Evolutionary conservation across 345 rosid genomes (phyloP).

Genomic region (Aethionema arabicum): DNA sequence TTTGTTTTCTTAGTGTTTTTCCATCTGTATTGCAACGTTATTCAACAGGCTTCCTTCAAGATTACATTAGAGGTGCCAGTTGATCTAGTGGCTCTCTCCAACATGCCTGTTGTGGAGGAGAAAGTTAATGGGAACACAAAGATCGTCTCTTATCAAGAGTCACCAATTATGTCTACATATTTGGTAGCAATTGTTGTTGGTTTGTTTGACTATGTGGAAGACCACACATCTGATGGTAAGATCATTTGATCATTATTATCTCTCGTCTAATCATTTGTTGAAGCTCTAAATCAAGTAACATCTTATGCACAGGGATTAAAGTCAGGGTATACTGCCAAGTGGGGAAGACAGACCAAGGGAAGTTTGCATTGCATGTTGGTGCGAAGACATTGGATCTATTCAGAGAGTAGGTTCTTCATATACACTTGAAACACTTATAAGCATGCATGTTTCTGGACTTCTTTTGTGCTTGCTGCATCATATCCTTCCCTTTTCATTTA

Average conservation of each 20-base stretch:
- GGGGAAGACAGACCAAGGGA: slow-evolving; percentile 86
- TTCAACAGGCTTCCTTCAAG: slow-evolving; percentile 83
- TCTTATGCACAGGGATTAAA: slow-evolving; percentile 56
- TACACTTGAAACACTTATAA: neutral
- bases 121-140: slow-evolving; percentile 66
- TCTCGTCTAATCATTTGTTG: neutral
- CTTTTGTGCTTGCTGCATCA: slow-evolving; percentile 13
- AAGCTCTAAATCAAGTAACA: slow-evolving; percentile 12
- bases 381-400: slow-evolving; percentile 80
- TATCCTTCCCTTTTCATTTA: slow-evolving; percentile 1
- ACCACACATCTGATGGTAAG: slow-evolving; percentile 84
- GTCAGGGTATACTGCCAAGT: slow-evolving; percentile 92
- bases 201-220: slow-evolving; percentile 85
- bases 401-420: slow-evolving; percentile 59
- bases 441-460: slow-evolving; percentile 13
- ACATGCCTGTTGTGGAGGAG: slow-evolving; percentile 78
- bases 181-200: slow-evolving; percentile 92
- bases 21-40: slow-evolving; percentile 17
- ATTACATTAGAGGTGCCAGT: slow-evolving; percentile 82
- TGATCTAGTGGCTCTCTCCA: slow-evolving; percentile 84
- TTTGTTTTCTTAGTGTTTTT: neutral
- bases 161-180: slow-evolving; percentile 96
- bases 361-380: slow-evolving; percentile 91
- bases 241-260: neutral
- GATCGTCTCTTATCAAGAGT: slow-evolving; percentile 70